Conservation (phyloP, 345 rosid species). For the Eucalyptus erythrocorys region DNA sequence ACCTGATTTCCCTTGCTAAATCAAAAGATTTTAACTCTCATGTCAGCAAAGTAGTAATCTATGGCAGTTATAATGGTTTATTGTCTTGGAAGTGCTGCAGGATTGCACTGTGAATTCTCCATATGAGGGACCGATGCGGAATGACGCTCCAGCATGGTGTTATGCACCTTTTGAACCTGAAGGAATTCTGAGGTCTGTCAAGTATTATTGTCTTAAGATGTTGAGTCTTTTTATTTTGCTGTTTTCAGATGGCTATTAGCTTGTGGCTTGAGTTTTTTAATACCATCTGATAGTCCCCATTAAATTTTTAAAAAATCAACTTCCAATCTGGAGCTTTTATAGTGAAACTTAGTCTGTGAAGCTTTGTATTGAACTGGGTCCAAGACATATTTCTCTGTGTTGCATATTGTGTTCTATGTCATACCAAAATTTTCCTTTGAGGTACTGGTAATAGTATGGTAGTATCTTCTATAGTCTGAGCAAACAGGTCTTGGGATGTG, state of each 20-base stretch:
- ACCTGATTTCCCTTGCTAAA: not conserved
- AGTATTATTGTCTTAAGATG: not conserved
- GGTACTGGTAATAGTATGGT: not conserved
- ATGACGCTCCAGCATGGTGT: constrained; percentile 81
- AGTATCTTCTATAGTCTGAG: not conserved
- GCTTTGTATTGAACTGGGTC: not conserved
- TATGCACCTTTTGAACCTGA: constrained; percentile 92
- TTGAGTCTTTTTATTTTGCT: not conserved
- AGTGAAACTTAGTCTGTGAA: not conserved
- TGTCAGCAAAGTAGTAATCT: not conserved
- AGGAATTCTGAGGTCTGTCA: constrained; percentile 61
- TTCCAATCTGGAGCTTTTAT: not conserved
- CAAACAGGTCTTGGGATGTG: not conserved
- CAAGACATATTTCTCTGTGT: not conserved
- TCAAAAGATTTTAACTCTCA: not conserved
- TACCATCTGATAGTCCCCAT: not conserved
- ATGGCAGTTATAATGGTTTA: not conserved
- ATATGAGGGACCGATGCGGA: constrained; percentile 35
- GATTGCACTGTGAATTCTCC: constrained; percentile 68
- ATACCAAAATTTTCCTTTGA: not conserved
- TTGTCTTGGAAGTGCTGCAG: constrained; percentile 25
- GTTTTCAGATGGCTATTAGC: not conserved
- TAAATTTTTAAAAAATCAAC: not conserved
- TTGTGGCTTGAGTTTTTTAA: not conserved
- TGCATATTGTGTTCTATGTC: not conserved